Evolutionary conservation across 345 rosid species (phyloP).

Genomic region (Chamaenerion angustifolium): DNA sequence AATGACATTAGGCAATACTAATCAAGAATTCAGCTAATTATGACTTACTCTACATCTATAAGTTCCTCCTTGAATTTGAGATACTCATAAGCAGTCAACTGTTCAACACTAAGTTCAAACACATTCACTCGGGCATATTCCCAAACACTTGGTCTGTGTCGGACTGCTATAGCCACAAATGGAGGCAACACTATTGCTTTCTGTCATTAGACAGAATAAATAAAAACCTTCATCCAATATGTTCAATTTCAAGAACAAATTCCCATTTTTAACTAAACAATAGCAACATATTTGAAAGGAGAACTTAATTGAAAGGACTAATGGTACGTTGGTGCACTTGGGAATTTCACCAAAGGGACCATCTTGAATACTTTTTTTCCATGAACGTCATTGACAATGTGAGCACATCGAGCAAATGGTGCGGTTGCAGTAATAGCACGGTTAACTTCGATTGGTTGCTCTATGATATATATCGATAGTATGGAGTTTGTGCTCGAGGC

Average conservation of each 20-base stretch:
- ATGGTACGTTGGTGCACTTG: conserved; percentile 53
- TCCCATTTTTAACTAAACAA: no score
- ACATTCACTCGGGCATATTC: conserved; percentile 91
- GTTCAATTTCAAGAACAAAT: no score
- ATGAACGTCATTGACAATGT: conserved; percentile 39
- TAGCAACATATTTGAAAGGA: not conserved
- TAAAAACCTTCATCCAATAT: no score
- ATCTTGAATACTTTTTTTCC: conserved; percentile 27
- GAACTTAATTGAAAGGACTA: not conserved
- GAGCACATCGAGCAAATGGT: conserved; percentile 72
- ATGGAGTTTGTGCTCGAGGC: no score
- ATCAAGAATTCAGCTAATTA: no score
- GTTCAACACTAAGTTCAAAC: conserved; percentile 71
- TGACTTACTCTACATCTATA: conserved; percentile 58
- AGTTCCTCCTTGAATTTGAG: conserved; percentile 86
- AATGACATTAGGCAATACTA: no score
- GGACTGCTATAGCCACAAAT: conserved; percentile 76
- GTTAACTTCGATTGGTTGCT: no score
- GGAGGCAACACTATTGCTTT: conserved; percentile 96
- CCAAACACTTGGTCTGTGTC: conserved; percentile 99
- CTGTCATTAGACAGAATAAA: conserved; percentile 17
- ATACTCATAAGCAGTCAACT: conserved; percentile 63
- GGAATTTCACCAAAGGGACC: conserved; percentile 73
- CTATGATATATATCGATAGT: no score
- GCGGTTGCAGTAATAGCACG: conserved; percentile 82